Conservation (phyloP, 2,329 filamentous ascomycete genomes). For the Sclerotinia minor region DNA sequence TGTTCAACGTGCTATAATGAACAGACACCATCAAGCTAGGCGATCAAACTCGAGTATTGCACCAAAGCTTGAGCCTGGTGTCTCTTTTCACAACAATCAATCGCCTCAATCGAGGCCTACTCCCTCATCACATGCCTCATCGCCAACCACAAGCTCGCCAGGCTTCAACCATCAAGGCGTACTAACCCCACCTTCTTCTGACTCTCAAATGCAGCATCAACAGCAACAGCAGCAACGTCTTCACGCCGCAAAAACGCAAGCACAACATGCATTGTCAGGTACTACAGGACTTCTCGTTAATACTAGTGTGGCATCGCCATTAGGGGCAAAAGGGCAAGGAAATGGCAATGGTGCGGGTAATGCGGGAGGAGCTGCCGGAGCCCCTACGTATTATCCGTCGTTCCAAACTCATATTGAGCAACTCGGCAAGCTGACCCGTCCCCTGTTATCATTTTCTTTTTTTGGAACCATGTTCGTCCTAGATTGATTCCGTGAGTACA, state of each 20-base stretch:
- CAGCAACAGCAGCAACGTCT: constrained; percentile 46
- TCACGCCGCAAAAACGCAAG: constrained; percentile 36
- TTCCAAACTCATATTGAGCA: constrained; percentile 78
- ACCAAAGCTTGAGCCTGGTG: constrained; percentile 66
- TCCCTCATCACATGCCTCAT: constrained; percentile 74
- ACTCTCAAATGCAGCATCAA: constrained; percentile 54
- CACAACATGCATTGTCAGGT: constrained; percentile 36
- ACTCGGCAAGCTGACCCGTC: constrained; percentile 76
- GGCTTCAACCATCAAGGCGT: constrained; percentile 58
- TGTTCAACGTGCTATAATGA: constrained; percentile 78
- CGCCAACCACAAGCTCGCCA: constrained; percentile 64
- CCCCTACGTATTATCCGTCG: constrained; percentile 71
- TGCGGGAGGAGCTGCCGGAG: constrained; percentile 45
- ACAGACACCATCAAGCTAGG: constrained; percentile 69
- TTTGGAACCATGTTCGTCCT: constrained; percentile 65
- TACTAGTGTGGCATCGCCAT: constrained; percentile 33
- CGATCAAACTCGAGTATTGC: constrained; percentile 72
- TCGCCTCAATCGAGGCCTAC: constrained; percentile 79
- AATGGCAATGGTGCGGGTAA: constrained; percentile 41
- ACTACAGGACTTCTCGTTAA: constrained; percentile 34
- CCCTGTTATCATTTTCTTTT: constrained; percentile 47
- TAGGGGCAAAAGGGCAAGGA: constrained; percentile 40
- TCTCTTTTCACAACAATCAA: constrained; percentile 36
- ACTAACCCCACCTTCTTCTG: constrained; percentile 61
- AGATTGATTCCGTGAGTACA: constrained; percentile 66